These are phyloP conservation scores for Dipteronia sinensis DNA, from an alignment of 345 rosid genomes.

Conservation along the genomic window DNA sequence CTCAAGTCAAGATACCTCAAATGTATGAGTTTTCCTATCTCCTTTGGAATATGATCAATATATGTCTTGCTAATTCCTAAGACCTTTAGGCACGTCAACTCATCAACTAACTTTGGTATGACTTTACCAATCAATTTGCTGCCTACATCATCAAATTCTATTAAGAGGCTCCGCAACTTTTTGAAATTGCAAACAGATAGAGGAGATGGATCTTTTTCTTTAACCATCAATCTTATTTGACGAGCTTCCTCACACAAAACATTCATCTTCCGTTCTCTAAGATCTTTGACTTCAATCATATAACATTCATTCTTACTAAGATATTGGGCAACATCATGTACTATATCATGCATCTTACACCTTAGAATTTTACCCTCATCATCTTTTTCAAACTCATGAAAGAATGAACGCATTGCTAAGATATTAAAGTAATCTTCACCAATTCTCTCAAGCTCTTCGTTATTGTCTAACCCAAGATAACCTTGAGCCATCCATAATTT, in stretches of 20 bases:
- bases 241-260: background rate
- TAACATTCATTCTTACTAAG: constrained; percentile 7
- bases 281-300: background rate
- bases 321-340: background rate
- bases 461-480: background rate
- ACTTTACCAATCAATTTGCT: background rate
- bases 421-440: background rate
- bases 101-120: background rate
- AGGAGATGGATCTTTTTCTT: background rate
- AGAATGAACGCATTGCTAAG: constrained; percentile 1
- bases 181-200: background rate
- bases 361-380: background rate
- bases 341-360: constrained; percentile 12
- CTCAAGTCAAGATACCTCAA: constrained; percentile 20
- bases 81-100: background rate
- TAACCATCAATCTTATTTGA: background rate
- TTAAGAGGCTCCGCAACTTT: background rate
- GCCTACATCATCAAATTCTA: background rate
- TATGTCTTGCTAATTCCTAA: background rate
- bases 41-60: background rate
- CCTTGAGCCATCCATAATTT: background rate
- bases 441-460: background rate
- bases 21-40: constrained; percentile 12
- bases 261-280: too few relatives aligned
- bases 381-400: background rate